Evolutionary conservation across 208 protist genomes (phyloP), one percentile per base, ranked within the genome.

Genomic region (Acanthamoeba healyi): DNA sequence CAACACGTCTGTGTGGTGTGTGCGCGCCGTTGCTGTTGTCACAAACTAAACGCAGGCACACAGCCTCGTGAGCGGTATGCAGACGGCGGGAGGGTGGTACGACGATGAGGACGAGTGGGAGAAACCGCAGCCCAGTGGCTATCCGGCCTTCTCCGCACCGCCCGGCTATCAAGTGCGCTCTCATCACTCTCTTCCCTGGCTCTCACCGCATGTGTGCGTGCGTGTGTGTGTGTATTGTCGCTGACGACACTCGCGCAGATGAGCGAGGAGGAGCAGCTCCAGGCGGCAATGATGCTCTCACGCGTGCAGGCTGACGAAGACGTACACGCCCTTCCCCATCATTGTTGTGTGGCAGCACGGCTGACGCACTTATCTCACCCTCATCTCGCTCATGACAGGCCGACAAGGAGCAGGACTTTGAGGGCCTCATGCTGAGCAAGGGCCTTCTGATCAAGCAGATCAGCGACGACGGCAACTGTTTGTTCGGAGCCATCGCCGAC

Each of bases 401-500:
- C 14, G 54, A 67, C 24, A 67, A 89, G 29, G 81, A 89, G 54
- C 44, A 67, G 54, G 81, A 89, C 19, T 89, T 89, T 65, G 54
- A 67, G 81, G 81, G 22, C 9, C 81, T 70, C 49, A 89, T 89
- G 81, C 34, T 67, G 24, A 63, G 46, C 44, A 79, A 70, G 29
- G 88, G 88, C 36, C 42, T 42, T 10, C 0, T 79, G 32, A 79
- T 93, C 36, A 81, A 93, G 63, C 9, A 46, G 15, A 93, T 93
- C 46, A 32, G 29, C 15, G 88, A 63, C 22, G 96, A 97, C 89
- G 96, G 96, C 29, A 97, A 97, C 79, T 97, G 96, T 84, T 81
- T 97, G 24, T 97, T 97, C 56, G 77, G 96, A 29, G 79, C 96
- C 40, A 72, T 96, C n/a, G 95, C 74, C 34, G 81, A 89, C 32